Percentiles rank a stretch among this genome's conserved stretches.
Conservation (phyloP, 1,139 yeast genomes). For the Diutina neorugosa region DNA sequence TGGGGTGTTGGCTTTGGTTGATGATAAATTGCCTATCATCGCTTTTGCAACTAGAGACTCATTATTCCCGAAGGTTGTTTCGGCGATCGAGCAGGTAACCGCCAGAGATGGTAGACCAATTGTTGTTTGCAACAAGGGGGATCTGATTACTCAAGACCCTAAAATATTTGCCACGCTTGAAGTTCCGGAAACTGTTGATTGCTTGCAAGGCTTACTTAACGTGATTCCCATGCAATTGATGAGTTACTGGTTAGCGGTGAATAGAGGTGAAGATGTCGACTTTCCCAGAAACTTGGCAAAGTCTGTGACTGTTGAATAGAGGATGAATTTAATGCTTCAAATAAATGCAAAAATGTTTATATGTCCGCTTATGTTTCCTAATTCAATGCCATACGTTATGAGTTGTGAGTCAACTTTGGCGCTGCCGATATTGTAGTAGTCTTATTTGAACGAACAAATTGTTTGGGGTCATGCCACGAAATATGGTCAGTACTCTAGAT, state of each 20-base stretch:
- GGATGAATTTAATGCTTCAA: not conserved
- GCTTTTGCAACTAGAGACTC: conserved; percentile 98
- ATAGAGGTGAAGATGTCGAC: conserved; percentile 93
- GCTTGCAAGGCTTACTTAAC: conserved; percentile 91
- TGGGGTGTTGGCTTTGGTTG: conserved; percentile 95
- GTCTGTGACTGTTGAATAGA: conserved; percentile 87
- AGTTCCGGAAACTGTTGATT: conserved; percentile 93
- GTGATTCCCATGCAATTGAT: conserved; percentile 92
- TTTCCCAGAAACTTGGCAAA: conserved; percentile 98
- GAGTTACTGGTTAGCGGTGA: conserved; percentile 95
- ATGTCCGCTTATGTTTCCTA: too few species aligned
- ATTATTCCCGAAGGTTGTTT: conserved; percentile 89
- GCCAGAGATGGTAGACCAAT: conserved; percentile 98
- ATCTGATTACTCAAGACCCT: conserved; percentile 37
- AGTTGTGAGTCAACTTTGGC: too few species aligned
- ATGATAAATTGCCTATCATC: conserved; percentile 84
- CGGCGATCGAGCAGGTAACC: conserved; percentile 92
- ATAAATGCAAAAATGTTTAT: not conserved
- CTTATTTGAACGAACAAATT: too few species aligned
- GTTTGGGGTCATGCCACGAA: too few species aligned
- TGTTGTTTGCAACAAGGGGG: conserved; percentile 85
- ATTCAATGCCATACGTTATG: too few species aligned
- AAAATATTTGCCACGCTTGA: conserved; percentile 62
- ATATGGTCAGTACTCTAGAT: too few species aligned
- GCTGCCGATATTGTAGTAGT: too few species aligned